A percentile compares a stretch with the other conserved stretches of the same genome.
Conservation (phyloP, 805 yeast species). For the Ogataea allantospora region DNA sequence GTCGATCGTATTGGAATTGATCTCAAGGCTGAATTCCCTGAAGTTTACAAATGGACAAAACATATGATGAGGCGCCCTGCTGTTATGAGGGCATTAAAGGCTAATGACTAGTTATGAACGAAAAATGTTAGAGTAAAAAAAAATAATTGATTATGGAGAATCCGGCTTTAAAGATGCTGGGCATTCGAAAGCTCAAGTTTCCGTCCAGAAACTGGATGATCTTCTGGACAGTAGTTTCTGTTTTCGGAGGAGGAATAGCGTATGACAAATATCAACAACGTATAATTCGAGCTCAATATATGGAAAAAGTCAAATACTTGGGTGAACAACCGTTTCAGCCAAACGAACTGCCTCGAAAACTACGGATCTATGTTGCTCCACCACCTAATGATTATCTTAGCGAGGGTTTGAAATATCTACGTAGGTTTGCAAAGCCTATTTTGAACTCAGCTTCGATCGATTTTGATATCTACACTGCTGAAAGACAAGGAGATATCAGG, state of each 20-base stretch:
- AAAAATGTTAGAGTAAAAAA: slow-evolving; percentile 2
- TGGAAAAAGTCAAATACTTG: slow-evolving; percentile 52
- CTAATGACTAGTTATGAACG: slow-evolving; percentile 15
- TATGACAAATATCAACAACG: slow-evolving; percentile 79
- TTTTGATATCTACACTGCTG: slow-evolving; percentile 71
- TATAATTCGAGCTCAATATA: slow-evolving; percentile 61
- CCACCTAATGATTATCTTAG: slow-evolving; percentile 92
- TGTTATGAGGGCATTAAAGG: slow-evolving; percentile 81
- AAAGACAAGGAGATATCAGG: slow-evolving; percentile 88
- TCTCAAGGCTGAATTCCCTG: slow-evolving; percentile 85
- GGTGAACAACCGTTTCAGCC: slow-evolving; percentile 46
- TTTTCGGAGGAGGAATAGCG: slow-evolving; percentile 68
- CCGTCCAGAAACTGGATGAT: slow-evolving; percentile 94
- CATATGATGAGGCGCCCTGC: slow-evolving; percentile 95
- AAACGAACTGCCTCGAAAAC: slow-evolving; percentile 63
- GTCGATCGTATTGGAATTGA: slow-evolving; percentile 91
- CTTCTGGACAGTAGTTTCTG: slow-evolving; percentile 71
- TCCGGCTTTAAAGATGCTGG: slow-evolving; percentile 84
- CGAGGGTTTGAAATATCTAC: slow-evolving; percentile 68
- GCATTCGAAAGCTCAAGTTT: slow-evolving; percentile 69
- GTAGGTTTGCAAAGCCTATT: slow-evolving; percentile 81
- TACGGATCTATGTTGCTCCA: slow-evolving; percentile 88
- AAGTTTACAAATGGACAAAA: slow-evolving; percentile 94
- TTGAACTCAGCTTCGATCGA: slow-evolving; percentile 82
- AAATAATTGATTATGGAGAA: slow-evolving; percentile 34